Percentiles rank a stretch among this genome's conserved stretches.
Conservation (phyloP, 1,139 yeast species). For the Citeromyces siamensis region DNA sequence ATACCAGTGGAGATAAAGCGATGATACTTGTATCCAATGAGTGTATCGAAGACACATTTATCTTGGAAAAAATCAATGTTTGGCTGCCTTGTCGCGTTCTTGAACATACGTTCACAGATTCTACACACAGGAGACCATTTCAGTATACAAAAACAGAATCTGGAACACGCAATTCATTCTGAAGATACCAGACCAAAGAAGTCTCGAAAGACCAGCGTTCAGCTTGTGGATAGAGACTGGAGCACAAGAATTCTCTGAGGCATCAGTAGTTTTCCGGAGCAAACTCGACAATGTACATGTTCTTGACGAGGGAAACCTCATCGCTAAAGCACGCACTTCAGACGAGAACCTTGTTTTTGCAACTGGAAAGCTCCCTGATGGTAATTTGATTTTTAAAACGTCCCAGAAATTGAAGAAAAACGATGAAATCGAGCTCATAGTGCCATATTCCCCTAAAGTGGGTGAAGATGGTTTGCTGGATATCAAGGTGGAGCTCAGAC, state of each 20-base stretch:
- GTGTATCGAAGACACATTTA: slow-evolving; percentile 2
- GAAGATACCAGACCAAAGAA: neutral
- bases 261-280: neutral
- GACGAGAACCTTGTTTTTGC: neutral
- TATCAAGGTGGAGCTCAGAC: neutral
- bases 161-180: neutral
- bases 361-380: neutral
- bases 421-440: neutral
- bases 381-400: neutral
- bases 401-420: neutral
- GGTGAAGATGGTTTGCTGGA: neutral
- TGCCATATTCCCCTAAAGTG: neutral
- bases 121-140: too few species aligned
- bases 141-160: too few species aligned
- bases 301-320: neutral
- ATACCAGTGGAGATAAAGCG: neutral
- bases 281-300: neutral
- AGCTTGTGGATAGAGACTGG: neutral
- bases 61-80: slow-evolving; percentile 1
- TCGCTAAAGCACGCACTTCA: neutral
- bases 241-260: neutral
- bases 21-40: slow-evolving; percentile 4
- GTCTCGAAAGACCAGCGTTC: neutral
- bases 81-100: too few species aligned
- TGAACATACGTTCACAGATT: too few species aligned